Base-by-base conservation (phyloP, 805 yeast species). In the Teunomyces pallodes region DNA sequence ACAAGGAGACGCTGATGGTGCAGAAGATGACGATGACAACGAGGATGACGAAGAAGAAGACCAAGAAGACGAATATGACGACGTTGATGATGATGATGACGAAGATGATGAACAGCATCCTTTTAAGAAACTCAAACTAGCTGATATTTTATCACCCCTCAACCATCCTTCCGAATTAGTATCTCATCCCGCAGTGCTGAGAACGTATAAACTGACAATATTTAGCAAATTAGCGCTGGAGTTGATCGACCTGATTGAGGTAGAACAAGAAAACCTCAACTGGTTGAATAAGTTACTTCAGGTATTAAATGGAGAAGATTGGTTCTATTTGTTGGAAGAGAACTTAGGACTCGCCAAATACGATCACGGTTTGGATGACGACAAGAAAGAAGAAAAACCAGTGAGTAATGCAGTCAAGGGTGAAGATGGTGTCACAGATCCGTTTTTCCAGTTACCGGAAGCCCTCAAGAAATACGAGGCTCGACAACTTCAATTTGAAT, bases 301-400 rank as follows among this genome's bases (percentile, higher is more conserved):
- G 52, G 83, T 87, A 1, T 82, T 92, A 55, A 73, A 92, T 43
- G 97, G 97, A 4, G 98, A 92, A 61, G 92, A 89, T 61, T 87
- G 95, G 54, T 74, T 74, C 39, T 82, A 82, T 47, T 66, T 86
- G 35, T 70, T 82, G 16, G 88, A 87, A 31, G 81, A 79, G 17
- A 80, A 81, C 42, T 64, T 91, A 65, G 79, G 82, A 20, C 71
- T 90, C 30, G 86, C 90, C 1, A 74, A 68, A 26, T 87, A 87
- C 59, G 87, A 88, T 58, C 90, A 86, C 57, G 81, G 83, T 29
- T 64, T 85, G 43, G 64, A 57, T 39, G 64, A 59, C 4, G 56
- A 53, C 16, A 48, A 42, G 42, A 30, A 35, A 20, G 45, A 44
- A 10, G 46, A 33, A 5, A 49, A 44, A 8, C 54, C 45, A 2